phyloP scores from a whole-genome alignment of 2,329 filamentous ascomycete genomes.

The Colletotrichum sp. region DNA sequence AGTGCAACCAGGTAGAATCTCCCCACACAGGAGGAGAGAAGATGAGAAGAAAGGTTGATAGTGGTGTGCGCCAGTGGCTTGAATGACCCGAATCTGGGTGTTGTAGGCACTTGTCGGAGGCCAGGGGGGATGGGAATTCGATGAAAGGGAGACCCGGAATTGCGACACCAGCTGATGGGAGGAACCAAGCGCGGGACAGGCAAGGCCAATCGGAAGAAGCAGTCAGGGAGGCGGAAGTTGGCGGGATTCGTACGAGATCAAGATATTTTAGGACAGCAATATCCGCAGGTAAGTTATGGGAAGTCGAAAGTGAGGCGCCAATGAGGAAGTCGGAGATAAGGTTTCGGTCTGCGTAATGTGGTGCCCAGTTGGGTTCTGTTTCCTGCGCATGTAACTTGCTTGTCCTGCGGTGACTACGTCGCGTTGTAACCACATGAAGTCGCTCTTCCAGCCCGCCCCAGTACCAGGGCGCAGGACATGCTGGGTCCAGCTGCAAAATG shows the following conservation, averaged over 20 bases:
- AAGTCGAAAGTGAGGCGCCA: not conserved
- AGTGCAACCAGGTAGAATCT: not conserved
- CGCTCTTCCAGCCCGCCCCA: not conserved
- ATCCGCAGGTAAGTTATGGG: not conserved
- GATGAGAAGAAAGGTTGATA: not conserved
- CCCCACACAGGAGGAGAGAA: slow-evolving; percentile 1
- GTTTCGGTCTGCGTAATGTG: not conserved
- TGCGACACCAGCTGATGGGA: not conserved
- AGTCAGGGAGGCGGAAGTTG: not conserved
- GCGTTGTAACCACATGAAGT: not conserved
- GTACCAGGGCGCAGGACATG: not conserved
- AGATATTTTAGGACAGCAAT: not conserved
- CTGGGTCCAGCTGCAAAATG: not conserved
- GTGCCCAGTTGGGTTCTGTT: not conserved
- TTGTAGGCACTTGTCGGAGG: slow-evolving; percentile 1
- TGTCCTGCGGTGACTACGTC: not conserved
- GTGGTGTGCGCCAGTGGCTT: not conserved
- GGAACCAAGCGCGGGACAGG: not conserved
- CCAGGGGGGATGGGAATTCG: not conserved
- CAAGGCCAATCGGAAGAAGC: not conserved
- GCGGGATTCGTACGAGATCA: not conserved
- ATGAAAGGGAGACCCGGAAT: not conserved
- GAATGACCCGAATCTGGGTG: not conserved
- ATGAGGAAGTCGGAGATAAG: not conserved
- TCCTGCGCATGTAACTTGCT: not conserved